Conservation (phyloP, 169 alveolate genomes). For the Plasmodium knowlesi region DNA sequence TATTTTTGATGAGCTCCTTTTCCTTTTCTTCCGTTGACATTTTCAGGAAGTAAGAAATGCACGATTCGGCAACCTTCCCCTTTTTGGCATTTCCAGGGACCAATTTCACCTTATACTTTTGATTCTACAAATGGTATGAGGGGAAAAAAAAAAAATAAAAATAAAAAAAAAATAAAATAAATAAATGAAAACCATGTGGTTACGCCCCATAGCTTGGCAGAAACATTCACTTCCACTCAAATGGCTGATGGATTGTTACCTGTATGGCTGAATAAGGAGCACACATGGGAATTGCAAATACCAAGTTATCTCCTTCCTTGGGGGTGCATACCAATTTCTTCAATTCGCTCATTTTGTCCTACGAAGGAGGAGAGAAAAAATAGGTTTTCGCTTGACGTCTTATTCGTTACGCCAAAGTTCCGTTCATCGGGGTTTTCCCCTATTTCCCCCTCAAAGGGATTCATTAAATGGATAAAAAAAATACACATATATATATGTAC, state of each 20-base stretch:
- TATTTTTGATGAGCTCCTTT: slow-evolving; percentile 38
- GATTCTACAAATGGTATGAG: slow-evolving; percentile 18
- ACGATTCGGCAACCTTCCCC: slow-evolving; percentile 82
- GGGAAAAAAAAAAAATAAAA: neutral
- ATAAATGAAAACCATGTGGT: neutral
- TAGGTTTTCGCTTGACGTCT: neutral
- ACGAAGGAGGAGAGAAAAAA: neutral
- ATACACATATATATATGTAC: neutral
- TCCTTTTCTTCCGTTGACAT: slow-evolving; percentile 40
- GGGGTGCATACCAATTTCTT: slow-evolving; percentile 40
- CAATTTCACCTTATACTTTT: slow-evolving; percentile 74
- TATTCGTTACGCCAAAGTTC: neutral
- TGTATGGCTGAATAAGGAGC: slow-evolving; percentile 70
- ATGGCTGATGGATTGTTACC: neutral
- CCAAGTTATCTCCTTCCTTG: slow-evolving; percentile 39
- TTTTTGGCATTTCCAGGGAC: slow-evolving; percentile 84
- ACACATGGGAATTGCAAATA: slow-evolving; percentile 69
- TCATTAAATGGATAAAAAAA: neutral
- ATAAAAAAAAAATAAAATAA: neutral
- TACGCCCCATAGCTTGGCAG: neutral
- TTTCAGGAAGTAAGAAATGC: slow-evolving; percentile 43
- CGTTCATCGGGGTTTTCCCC: neutral
- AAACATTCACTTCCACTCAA: neutral
- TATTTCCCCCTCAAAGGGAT: neutral
- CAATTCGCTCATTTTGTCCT: slow-evolving; percentile 57